These are phyloP conservation scores for Aspergillus heteromorphus DNA, from an alignment of 495 filamentous ascomycete species.

Conservation along the genomic window DNA sequence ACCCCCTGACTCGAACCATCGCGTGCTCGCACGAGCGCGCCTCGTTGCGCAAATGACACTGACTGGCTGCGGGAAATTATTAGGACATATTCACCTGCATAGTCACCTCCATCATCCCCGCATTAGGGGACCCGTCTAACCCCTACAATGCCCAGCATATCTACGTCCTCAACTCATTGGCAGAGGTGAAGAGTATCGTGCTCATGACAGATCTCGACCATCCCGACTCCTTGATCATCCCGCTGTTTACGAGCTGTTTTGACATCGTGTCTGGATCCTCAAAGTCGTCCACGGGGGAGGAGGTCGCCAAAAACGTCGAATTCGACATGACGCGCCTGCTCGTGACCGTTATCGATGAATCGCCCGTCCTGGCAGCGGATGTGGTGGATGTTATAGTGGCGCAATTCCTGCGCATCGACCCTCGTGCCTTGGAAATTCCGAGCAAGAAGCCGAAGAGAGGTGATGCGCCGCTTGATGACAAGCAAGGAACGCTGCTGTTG, in stretches of 20 bases:
- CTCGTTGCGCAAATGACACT: background rate
- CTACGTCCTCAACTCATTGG: constrained; percentile 81
- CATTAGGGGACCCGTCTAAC: constrained; percentile 80
- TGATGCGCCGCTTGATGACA: constrained; percentile 55
- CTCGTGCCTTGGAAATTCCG: constrained; percentile 44
- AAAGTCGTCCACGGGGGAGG: constrained; percentile 68
- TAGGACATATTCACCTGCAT: constrained; percentile 94
- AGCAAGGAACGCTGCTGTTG: constrained; percentile 70
- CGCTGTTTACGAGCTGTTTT: constrained; percentile 83
- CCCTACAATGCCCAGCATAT: constrained; percentile 91
- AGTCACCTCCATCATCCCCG: constrained; percentile 73
- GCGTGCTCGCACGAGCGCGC: background rate
- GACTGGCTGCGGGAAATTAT: background rate
- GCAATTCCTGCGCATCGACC: constrained; percentile 86
- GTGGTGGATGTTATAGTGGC: constrained; percentile 93
- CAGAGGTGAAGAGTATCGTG: constrained; percentile 89
- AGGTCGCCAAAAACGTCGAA: constrained; percentile 83
- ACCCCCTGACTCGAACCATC: background rate
- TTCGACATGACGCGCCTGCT: constrained; percentile 85
- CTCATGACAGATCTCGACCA: constrained; percentile 86
- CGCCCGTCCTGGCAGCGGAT: constrained; percentile 66
- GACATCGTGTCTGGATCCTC: constrained; percentile 81
- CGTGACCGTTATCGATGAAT: constrained; percentile 81
- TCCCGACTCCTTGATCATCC: constrained; percentile 66
- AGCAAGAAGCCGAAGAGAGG: constrained; percentile 54